Conservation (phyloP, 2,329 filamentous ascomycete species). For the Trichoderma breve region DNA sequence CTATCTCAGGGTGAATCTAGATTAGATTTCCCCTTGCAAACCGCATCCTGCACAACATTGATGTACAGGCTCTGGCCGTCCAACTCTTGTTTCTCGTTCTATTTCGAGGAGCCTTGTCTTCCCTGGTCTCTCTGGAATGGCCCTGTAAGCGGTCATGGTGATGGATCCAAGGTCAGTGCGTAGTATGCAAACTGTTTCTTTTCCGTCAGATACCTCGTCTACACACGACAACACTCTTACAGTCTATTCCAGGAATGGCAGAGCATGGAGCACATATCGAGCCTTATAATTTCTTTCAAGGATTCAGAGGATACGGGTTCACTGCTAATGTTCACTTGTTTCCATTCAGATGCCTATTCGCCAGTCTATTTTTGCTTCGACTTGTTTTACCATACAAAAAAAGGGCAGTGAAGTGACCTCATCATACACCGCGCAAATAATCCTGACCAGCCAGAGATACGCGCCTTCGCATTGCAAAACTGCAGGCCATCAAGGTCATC, state of each 20-base stretch:
- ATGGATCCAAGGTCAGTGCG: not conserved
- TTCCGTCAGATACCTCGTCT: not conserved
- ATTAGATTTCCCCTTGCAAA: not conserved
- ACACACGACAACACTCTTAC: not conserved
- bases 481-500: slow-evolving; percentile 4
- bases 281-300: not conserved
- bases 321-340: not conserved
- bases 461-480: not conserved
- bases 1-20: not conserved
- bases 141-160: not conserved
- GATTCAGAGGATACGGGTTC: not conserved
- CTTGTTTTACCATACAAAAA: not conserved
- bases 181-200: not conserved
- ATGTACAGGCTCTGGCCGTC: not conserved
- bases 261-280: not conserved
- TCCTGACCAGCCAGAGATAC: not conserved
- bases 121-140: not conserved
- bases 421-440: not conserved
- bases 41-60: not conserved
- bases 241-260: not conserved
- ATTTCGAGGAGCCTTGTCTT: not conserved
- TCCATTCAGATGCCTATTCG: not conserved
- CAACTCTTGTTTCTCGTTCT: not conserved
- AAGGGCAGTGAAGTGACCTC: not conserved
- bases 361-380: not conserved